These are phyloP conservation scores for Clonostachys rhizophaga DNA, from an alignment of 2,329 filamentous ascomycete species.

Conservation along the genomic window DNA sequence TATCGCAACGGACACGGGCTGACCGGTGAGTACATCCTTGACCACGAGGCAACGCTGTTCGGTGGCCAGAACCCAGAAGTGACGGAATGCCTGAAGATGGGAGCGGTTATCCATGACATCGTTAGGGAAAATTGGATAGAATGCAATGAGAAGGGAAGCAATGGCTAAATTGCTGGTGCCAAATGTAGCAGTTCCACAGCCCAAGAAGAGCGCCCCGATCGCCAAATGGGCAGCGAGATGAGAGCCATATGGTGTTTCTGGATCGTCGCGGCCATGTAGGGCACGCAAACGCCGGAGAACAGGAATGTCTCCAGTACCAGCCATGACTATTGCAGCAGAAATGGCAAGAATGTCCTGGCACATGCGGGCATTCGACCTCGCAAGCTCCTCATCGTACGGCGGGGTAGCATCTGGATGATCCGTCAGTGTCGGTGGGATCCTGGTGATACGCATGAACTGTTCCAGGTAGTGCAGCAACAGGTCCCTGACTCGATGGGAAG, in stretches of 20 bases:
- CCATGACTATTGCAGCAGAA: slow-evolving; percentile 85
- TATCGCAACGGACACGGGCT: slow-evolving; percentile 71
- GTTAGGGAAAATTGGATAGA: slow-evolving; percentile 90
- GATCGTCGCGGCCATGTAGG: slow-evolving; percentile 81
- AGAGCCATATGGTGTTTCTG: slow-evolving; percentile 84
- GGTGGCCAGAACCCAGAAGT: slow-evolving; percentile 93
- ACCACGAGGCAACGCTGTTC: slow-evolving; percentile 86
- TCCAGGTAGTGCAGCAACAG: slow-evolving; percentile 81
- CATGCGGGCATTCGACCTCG: slow-evolving; percentile 78
- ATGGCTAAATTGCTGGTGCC: slow-evolving; percentile 84
- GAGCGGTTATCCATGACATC: slow-evolving; percentile 90
- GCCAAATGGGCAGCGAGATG: slow-evolving; percentile 92
- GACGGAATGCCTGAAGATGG: slow-evolving; percentile 91
- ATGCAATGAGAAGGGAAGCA: slow-evolving; percentile 80
- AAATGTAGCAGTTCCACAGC: slow-evolving; percentile 88
- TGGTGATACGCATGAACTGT: slow-evolving; percentile 75
- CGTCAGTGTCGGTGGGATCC: slow-evolving; percentile 36
- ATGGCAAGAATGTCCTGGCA: slow-evolving; percentile 87
- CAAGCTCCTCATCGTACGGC: slow-evolving; percentile 78
- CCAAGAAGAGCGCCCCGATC: slow-evolving; percentile 85
- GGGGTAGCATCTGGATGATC: slow-evolving; percentile 19
- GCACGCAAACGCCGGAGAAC: slow-evolving; percentile 82
- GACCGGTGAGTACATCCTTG: slow-evolving; percentile 79
- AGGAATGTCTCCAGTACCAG: slow-evolving; percentile 83
- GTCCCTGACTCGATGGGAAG: slow-evolving; percentile 67